phyloP scores from a whole-genome alignment of 176 grass and related monocot species.

The Musa beccarii region DNA sequence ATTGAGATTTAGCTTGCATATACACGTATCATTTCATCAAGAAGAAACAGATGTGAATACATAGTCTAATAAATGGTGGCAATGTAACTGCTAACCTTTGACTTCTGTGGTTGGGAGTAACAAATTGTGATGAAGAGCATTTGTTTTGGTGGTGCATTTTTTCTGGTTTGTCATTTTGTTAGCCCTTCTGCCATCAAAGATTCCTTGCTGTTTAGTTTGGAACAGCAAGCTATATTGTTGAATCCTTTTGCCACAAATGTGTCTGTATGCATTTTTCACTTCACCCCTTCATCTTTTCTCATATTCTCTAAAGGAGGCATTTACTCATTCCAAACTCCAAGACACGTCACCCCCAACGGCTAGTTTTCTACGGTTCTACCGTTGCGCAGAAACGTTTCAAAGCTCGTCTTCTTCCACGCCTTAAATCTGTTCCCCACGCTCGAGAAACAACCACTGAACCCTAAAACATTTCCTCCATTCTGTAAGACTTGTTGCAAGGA shows the following conservation, averaged over 20 bases:
- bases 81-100: not conserved
- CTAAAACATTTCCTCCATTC: too few species aligned
- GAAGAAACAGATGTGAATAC: not conserved
- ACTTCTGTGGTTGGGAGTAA: too few species aligned
- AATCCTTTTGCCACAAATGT: too few species aligned
- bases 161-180: too few species aligned
- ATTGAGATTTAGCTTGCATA: not conserved
- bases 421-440: not conserved
- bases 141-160: too few species aligned
- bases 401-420: not conserved
- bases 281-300: too few species aligned
- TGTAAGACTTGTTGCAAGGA: not conserved
- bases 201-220: too few species aligned
- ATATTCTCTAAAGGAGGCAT: not conserved
- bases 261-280: too few species aligned
- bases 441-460: not conserved
- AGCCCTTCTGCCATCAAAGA: too few species aligned
- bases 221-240: too few species aligned
- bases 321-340: not conserved
- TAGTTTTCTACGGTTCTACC: not conserved
- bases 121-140: too few species aligned
- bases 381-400: not conserved
- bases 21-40: not conserved
- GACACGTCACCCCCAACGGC: not conserved
- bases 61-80: conserved; percentile 6